phyloP scores from a whole-genome alignment of 805 yeast species.

The Yueomyces sinensis region DNA sequence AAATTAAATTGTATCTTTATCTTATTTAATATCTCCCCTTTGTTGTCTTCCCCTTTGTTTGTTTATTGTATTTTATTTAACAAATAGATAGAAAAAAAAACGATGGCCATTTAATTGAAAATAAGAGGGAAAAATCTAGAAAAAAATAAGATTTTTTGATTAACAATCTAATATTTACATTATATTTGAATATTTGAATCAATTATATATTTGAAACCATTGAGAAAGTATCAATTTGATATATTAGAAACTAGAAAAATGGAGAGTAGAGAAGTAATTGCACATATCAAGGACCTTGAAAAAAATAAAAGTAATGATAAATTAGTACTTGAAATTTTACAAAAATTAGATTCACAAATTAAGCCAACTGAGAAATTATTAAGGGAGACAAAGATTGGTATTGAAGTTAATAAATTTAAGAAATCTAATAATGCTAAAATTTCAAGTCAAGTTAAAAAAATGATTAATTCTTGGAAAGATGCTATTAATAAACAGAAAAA shows the following conservation, averaged over 20 bases:
- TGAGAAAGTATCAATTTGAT: too few species aligned
- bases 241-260: slow-evolving; percentile 23
- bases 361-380: slow-evolving; percentile 80
- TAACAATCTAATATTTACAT: too few species aligned
- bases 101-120: neutral
- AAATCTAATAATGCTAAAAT: slow-evolving; percentile 54
- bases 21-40: too few species aligned
- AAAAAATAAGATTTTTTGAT: neutral
- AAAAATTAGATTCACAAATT: slow-evolving; percentile 45
- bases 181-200: too few species aligned
- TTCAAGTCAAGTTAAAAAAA: slow-evolving; percentile 58
- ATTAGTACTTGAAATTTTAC: slow-evolving; percentile 53
- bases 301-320: slow-evolving; percentile 48
- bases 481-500: slow-evolving; percentile 57
- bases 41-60: too few species aligned
- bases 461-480: slow-evolving; percentile 85
- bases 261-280: slow-evolving; percentile 64
- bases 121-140: neutral
- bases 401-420: slow-evolving; percentile 83
- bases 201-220: too few species aligned
- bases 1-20: too few species aligned
- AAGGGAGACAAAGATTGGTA: slow-evolving; percentile 91
- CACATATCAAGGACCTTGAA: slow-evolving; percentile 60
- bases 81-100: too few species aligned
- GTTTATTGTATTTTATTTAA: too few species aligned